These are phyloP conservation scores for Lachancea quebecensis DNA, from an alignment of 805 yeast species.

Conservation along the genomic window DNA sequence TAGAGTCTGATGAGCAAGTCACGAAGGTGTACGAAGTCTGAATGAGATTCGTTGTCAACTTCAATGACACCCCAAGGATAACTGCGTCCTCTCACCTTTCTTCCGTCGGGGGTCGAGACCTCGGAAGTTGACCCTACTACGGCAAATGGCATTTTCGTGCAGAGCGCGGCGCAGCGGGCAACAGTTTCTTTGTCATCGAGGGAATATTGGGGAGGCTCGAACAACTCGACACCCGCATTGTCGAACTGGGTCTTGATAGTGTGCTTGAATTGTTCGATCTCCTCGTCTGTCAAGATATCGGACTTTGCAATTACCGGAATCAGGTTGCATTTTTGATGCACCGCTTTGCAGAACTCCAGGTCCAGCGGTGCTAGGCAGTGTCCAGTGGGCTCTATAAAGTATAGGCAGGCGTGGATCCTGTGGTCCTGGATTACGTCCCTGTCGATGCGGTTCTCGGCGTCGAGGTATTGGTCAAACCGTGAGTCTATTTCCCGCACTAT, in stretches of 20 bases:
- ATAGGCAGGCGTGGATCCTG: constrained; percentile 87
- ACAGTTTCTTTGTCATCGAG: constrained; percentile 81
- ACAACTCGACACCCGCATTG: constrained; percentile 65
- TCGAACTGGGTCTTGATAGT: constrained; percentile 72
- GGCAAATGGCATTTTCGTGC: constrained; percentile 80
- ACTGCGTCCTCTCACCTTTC: constrained; percentile 78
- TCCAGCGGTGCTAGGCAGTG: constrained; percentile 87
- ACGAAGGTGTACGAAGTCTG: constrained; percentile 84
- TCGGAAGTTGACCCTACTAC: constrained; percentile 82
- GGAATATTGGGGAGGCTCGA: constrained; percentile 71
- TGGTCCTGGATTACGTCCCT: constrained; percentile 67
- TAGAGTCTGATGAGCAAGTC: constrained; percentile 83
- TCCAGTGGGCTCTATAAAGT: constrained; percentile 96
- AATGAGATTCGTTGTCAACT: constrained; percentile 89
- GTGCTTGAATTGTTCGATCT: constrained; percentile 65
- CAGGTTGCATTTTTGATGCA: constrained; percentile 86
- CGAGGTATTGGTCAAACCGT: constrained; percentile 83
- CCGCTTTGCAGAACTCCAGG: constrained; percentile 76
- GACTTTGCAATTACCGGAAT: constrained; percentile 94
- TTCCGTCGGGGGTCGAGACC: constrained; percentile 65
- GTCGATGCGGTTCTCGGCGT: constrained; percentile 77
- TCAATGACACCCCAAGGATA: constrained; percentile 98
- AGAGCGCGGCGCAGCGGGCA: constrained; percentile 56
- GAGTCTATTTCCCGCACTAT: constrained; percentile 81
- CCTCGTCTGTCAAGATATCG: constrained; percentile 86